Conservation (phyloP, 2,329 filamentous ascomycete genomes). For the Fusarium buxicola region DNA sequence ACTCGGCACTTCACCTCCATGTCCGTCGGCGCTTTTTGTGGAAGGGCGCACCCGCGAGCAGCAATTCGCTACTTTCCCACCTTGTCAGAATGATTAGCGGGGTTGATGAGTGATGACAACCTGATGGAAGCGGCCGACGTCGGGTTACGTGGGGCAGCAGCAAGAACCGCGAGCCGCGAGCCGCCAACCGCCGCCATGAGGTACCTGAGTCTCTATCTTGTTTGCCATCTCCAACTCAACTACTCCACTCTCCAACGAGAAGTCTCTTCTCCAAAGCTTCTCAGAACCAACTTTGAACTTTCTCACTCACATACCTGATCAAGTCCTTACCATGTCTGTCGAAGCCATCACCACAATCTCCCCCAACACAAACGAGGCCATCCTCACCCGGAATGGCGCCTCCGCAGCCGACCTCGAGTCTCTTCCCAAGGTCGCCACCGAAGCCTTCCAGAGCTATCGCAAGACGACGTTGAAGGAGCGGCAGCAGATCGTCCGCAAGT, state of each 20-base stretch:
- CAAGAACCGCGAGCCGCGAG: constrained; percentile 32
- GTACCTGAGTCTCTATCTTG: background rate
- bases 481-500: constrained; percentile 83
- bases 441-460: constrained; percentile 81
- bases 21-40: background rate
- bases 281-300: constrained; percentile 8
- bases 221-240: constrained; percentile 33
- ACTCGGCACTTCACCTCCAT: background rate
- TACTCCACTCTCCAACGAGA: constrained; percentile 43
- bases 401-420: constrained; percentile 75
- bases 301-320: constrained; percentile 11
- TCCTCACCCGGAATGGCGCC: constrained; percentile 82
- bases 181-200: constrained; percentile 35
- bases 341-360: constrained; percentile 84
- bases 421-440: constrained; percentile 77
- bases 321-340: constrained; percentile 64
- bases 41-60: constrained; percentile 7
- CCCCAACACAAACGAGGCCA: constrained; percentile 85
- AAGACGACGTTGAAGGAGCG: constrained; percentile 80
- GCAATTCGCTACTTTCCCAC: background rate
- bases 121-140: constrained; percentile 42
- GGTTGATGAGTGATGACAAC: constrained; percentile 31
- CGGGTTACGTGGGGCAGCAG: constrained; percentile 46
- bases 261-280: constrained; percentile 11
- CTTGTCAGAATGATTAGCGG: constrained; percentile 32